Percentiles rank a stretch among this genome's conserved stretches.
These are phyloP conservation scores for Chaetomiaceae sp. DNA, from an alignment of 2,329 filamentous ascomycete species.

Conservation along the genomic window DNA sequence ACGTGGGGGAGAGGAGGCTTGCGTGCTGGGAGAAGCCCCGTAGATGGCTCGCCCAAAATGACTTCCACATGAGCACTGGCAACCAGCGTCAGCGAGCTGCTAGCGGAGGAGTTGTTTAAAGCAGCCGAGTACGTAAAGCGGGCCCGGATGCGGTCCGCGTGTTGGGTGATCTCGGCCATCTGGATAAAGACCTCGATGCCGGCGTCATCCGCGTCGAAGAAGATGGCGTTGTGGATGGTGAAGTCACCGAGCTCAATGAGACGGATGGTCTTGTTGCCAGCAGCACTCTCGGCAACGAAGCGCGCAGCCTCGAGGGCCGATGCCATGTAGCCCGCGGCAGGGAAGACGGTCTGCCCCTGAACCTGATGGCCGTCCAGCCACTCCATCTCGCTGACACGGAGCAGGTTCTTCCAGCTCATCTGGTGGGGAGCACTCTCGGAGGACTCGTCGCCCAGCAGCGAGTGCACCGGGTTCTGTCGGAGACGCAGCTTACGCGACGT, in stretches of 20 bases:
- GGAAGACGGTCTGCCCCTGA: background rate
- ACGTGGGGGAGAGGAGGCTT: background rate
- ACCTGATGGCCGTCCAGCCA: background rate
- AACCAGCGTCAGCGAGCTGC: background rate
- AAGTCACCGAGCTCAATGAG: constrained; percentile 1
- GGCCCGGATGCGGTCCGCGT: background rate
- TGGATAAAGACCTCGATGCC: background rate
- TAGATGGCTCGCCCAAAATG: background rate
- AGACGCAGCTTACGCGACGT: background rate
- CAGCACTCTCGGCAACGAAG: background rate
- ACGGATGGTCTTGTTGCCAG: background rate
- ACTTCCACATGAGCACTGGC: background rate
- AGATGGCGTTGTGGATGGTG: background rate
- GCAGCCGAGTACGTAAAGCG: background rate
- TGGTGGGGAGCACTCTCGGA: background rate
- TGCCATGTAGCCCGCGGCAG: background rate
- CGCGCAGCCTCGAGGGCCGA: background rate
- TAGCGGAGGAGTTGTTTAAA: background rate
- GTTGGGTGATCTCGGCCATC: background rate
- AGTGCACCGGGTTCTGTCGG: background rate
- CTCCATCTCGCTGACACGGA: background rate
- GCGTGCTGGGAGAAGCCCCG: background rate
- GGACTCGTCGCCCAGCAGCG: background rate
- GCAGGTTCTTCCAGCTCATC: background rate
- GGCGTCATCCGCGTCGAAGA: background rate